These are phyloP conservation scores for Taphrina betulina DNA, from an alignment of 1,139 yeast genomes.

Conservation along the genomic window DNA sequence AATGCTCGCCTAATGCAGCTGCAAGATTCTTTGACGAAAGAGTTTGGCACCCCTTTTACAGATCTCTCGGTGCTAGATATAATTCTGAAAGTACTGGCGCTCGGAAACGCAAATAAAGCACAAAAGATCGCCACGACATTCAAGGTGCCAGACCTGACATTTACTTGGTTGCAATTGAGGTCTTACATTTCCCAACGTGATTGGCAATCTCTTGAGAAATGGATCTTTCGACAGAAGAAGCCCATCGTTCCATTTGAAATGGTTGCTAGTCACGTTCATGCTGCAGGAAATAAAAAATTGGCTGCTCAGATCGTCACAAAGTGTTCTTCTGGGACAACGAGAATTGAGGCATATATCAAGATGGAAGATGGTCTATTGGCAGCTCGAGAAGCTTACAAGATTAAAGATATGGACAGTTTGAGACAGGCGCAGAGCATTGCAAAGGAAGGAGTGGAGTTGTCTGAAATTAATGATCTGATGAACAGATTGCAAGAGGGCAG, in stretches of 20 bases:
- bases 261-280: conserved; percentile 57
- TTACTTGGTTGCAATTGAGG: conserved; percentile 62
- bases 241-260: conserved; percentile 75
- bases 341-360: conserved; percentile 53
- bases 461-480: conserved; percentile 1
- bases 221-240: conserved; percentile 50
- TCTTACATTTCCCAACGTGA: conserved; percentile 55
- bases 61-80: conserved; percentile 59
- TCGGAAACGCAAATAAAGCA: conserved; percentile 63
- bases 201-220: conserved; percentile 60
- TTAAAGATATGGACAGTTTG: conserved; percentile 54
- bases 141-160: conserved; percentile 61
- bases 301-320: conserved; percentile 49
- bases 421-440: conserved; percentile 37
- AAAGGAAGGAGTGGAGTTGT: neutral
- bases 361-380: conserved; percentile 60
- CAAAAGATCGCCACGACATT: conserved; percentile 59
- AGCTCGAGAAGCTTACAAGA: conserved; percentile 58
- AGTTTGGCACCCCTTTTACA: conserved; percentile 58
- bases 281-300: conserved; percentile 51
- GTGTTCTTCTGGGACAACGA: conserved; percentile 46
- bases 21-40: conserved; percentile 45
- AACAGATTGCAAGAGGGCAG: neutral
- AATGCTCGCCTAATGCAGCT: conserved; percentile 45
- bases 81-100: conserved; percentile 53